phyloP scores from a whole-genome alignment of 352 stramenopile species.

The Achlya hypogyna region DNA sequence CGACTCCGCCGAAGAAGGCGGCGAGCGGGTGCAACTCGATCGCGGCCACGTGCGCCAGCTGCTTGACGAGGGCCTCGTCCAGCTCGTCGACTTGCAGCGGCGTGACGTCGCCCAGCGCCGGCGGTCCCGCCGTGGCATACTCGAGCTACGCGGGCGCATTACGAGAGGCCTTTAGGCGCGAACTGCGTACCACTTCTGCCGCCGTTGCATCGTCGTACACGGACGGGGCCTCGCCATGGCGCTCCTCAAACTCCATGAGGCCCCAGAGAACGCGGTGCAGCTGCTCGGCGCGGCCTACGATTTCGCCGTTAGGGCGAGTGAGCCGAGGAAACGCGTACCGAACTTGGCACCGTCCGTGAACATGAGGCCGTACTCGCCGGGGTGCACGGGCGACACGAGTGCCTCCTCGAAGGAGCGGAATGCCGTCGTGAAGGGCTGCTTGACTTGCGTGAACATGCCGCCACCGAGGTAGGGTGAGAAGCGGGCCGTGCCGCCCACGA shows the following conservation, averaged over 20 bases:
- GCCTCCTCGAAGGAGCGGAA: slow-evolving; percentile 72
- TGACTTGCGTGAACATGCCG: slow-evolving; percentile 72
- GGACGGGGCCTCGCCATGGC: slow-evolving; percentile 46
- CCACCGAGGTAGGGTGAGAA: slow-evolving; percentile 75
- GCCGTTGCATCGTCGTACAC: slow-evolving; percentile 57
- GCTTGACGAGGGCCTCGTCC: slow-evolving; percentile 52
- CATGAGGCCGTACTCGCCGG: slow-evolving; percentile 70
- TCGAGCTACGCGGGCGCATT: slow-evolving; percentile 21
- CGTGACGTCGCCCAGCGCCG: slow-evolving; percentile 34
- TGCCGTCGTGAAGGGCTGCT: slow-evolving; percentile 65
- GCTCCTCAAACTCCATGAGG: slow-evolving; percentile 69
- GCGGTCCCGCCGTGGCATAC: slow-evolving; percentile 53
- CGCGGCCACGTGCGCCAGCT: slow-evolving; percentile 44
- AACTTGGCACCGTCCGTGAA: slow-evolving; percentile 83
- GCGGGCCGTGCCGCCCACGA: slow-evolving; percentile 65
- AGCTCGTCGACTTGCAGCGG: slow-evolving; percentile 58
- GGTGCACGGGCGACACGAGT: slow-evolving; percentile 50
- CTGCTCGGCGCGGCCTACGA: slow-evolving; percentile 60
- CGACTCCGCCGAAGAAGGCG: slow-evolving; percentile 70
- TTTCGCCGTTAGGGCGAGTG: neutral
- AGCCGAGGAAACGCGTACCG: neutral
- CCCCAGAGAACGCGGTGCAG: slow-evolving; percentile 69
- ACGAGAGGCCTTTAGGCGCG: too few relatives aligned
- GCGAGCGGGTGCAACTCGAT: slow-evolving; percentile 74
- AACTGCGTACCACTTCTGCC: slow-evolving; percentile 33